Evolutionary conservation across 164 flowering plant genomes (phyloP).

Genomic region (Aristolochia contorta): DNA sequence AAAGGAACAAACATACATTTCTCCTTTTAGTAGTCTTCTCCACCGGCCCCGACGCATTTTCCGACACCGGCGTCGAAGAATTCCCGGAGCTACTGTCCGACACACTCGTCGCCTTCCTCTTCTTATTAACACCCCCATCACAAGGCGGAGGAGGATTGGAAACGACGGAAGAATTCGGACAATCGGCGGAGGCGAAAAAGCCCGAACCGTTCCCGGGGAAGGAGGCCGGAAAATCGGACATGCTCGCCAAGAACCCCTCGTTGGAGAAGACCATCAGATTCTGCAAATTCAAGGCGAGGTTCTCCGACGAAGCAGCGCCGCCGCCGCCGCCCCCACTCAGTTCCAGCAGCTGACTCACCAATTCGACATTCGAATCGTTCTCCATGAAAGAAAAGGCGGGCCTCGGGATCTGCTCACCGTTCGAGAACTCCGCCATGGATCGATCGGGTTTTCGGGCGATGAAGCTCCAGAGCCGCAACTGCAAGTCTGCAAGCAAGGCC

Average conservation of each 20-base stretch:
- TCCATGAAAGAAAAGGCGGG: constrained; percentile 18
- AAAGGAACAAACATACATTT: constrained; percentile 15
- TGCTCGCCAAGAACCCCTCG: background rate
- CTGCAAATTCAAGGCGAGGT: constrained; percentile 4
- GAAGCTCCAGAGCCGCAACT: no score
- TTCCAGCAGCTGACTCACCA: constrained; percentile 16
- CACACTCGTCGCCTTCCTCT: constrained; percentile 12
- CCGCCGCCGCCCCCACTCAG: constrained; percentile 4
- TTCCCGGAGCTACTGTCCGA: constrained; percentile 24
- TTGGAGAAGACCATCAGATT: background rate
- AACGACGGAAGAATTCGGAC: constrained; percentile 9
- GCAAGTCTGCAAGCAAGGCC: constrained; percentile 4
- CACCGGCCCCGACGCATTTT: constrained; percentile 8
- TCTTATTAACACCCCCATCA: constrained; percentile 11
- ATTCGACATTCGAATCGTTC: constrained; percentile 27
- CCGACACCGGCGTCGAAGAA: constrained; percentile 13
- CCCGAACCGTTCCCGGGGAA: background rate
- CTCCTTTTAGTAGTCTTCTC: constrained; percentile 8
- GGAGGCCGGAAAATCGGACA: background rate
- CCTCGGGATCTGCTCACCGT: constrained; percentile 13
- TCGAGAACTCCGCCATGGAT: constrained; percentile 22
- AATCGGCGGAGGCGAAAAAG: constrained; percentile 3
- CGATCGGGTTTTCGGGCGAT: no score
- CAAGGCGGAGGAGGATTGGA: constrained; percentile 12
- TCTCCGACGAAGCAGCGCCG: constrained; percentile 9